Evolutionary conservation across 2,329 filamentous ascomycete species (phyloP).

Genomic region (Cryphonectria naterciae): DNA sequence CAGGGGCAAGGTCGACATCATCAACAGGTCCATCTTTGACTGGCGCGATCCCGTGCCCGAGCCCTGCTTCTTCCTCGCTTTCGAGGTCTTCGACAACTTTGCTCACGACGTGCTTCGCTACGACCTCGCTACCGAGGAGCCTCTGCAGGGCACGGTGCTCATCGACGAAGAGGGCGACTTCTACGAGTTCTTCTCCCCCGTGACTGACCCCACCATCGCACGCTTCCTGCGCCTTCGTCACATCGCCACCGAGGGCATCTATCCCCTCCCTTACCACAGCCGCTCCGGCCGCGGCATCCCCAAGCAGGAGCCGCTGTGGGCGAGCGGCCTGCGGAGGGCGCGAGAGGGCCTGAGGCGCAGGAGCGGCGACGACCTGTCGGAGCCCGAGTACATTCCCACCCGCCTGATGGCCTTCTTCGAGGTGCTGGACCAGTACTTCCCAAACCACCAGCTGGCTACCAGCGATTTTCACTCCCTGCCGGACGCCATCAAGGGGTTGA

Average conservation of each 20-base stretch:
- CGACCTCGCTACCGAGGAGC: slow-evolving; percentile 76
- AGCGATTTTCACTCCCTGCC: slow-evolving; percentile 90
- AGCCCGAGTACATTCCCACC: slow-evolving; percentile 92
- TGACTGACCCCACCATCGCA: slow-evolving; percentile 74
- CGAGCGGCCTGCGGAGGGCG: slow-evolving; percentile 10
- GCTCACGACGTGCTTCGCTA: slow-evolving; percentile 94
- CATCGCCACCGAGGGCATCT: slow-evolving; percentile 68
- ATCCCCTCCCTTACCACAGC: slow-evolving; percentile 63
- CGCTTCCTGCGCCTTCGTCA: slow-evolving; percentile 85
- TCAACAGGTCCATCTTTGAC: slow-evolving; percentile 94
- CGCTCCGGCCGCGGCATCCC: slow-evolving; percentile 25
- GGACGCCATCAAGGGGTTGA: slow-evolving; percentile 80
- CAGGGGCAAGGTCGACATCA: slow-evolving; percentile 84
- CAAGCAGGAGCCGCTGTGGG: slow-evolving; percentile 23
- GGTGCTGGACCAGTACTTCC: slow-evolving; percentile 85
- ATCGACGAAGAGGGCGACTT: slow-evolving; percentile 87
- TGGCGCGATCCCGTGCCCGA: slow-evolving; percentile 87
- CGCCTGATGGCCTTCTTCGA: slow-evolving; percentile 97
- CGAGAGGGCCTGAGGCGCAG: slow-evolving; percentile 39
- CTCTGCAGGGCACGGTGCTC: slow-evolving; percentile 86
- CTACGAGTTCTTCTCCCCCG: slow-evolving; percentile 86
- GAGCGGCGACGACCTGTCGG: slow-evolving; percentile 70
- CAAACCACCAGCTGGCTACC: slow-evolving; percentile 82
- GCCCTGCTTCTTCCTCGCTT: slow-evolving; percentile 95
- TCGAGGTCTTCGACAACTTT: slow-evolving; percentile 99